Base-by-base conservation (phyloP, 345 rosid species). In the Lepidium sativum region DNA sequence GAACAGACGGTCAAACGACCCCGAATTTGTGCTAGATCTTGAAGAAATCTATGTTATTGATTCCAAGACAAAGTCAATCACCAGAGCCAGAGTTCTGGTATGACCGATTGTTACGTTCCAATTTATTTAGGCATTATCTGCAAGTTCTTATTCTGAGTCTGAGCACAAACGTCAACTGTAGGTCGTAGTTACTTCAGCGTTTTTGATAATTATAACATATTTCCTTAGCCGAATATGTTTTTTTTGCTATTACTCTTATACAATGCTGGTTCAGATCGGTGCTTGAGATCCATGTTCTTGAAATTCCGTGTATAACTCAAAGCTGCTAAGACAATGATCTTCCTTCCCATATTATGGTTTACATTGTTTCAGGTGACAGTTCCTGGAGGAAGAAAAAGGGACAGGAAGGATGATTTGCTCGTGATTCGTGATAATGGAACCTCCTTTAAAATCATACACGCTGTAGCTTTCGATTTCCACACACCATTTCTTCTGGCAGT, bases 21-120 rank as follows among this genome's bases (percentile, higher is more conserved):
- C 85, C 12, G 96, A 92, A 42, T 92, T 92, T 78, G 84, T 88
- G 44, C 82, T 92, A 60, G 96, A 89, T 63, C 88, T 89, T 80
- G 98, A 92, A 80, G 96, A 92, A 82, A 89, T 92, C 27, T 92
- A 92, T 68, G 86, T 84, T 68, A 85, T 92, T 54, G 95, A 92
- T 55, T 87, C 96, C 13, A 85, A 77, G 76, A 85, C 92, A 20
- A 92, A 83, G 83, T 92, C 98, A 41, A 89, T 92, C 65, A 84
- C 91, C 43, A 84, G 98, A 80, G 98, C 97, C 44, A 92, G 80
- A 86, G 94, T 92, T 60, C 51, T 84, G 84, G 97, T 92, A 75
- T 76, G 81, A 9, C 18, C 21, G 18, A 21, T 32, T 47, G 15
- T 32, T 67, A 48, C 38, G 41, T 58, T 58, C 16, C 52, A 39